Evolutionary conservation across 192 early-diverging fungal species (phyloP).

Genomic region (Backusella morwellensis): DNA sequence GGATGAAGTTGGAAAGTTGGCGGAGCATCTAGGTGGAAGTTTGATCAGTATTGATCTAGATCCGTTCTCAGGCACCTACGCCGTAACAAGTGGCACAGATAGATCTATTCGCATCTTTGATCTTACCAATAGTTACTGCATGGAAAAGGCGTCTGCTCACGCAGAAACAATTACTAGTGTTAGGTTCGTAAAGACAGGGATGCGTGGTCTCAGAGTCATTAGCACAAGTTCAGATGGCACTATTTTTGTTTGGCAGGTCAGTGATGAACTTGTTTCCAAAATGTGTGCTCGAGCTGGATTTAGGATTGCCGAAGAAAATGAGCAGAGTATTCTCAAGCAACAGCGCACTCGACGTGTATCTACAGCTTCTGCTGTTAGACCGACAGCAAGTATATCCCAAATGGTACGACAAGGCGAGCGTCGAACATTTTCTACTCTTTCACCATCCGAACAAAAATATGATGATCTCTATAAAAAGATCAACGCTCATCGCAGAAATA

Average conservation of each 20-base stretch:
- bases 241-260: slow-evolving; percentile 72
- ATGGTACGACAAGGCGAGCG: slow-evolving; percentile 32
- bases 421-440: slow-evolving; percentile 30
- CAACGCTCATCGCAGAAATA: not conserved
- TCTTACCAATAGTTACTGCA: slow-evolving; percentile 54
- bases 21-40: slow-evolving; percentile 48
- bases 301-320: not conserved
- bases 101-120: slow-evolving; percentile 73
- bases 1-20: slow-evolving; percentile 31
- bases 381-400: slow-evolving; percentile 22
- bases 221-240: slow-evolving; percentile 77
- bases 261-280: slow-evolving; percentile 39
- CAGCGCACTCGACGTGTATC: slow-evolving; percentile 18
- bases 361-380: slow-evolving; percentile 6
- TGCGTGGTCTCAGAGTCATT: slow-evolving; percentile 43
- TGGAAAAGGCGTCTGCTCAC: slow-evolving; percentile 62
- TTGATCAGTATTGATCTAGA: slow-evolving; percentile 66
- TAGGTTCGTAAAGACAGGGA: slow-evolving; percentile 43
- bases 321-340: slow-evolving; percentile 4
- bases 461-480: slow-evolving; percentile 37
- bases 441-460: slow-evolving; percentile 35
- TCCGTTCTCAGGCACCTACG: slow-evolving; percentile 61
- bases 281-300: slow-evolving; percentile 27
- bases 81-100: slow-evolving; percentile 64
- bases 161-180: slow-evolving; percentile 72